These are phyloP conservation scores for Zoysia matrella DNA, from an alignment of 202 grass and related monocot genomes.

Conservation along the genomic window DNA sequence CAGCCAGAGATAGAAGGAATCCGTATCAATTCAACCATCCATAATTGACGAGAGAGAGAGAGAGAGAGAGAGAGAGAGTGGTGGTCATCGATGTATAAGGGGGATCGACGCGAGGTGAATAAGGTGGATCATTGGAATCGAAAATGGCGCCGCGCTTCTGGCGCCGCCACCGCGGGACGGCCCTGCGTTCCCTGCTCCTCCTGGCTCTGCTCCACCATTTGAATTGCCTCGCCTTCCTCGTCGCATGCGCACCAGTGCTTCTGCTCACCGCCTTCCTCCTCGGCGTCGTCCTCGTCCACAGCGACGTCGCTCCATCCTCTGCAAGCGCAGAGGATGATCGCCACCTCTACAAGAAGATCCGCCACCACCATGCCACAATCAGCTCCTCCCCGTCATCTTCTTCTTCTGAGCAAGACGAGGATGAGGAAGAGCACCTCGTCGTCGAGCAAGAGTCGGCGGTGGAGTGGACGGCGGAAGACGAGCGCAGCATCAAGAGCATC, in stretches of 20 bases:
- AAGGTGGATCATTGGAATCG: not conserved
- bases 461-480: slow-evolving; percentile 73
- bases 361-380: no score
- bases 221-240: slow-evolving; percentile 43
- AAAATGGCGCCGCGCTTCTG: not conserved
- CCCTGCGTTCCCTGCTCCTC: slow-evolving; percentile 48
- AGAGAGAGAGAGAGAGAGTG: no score
- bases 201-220: slow-evolving; percentile 53
- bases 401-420: no score
- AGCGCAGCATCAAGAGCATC: slow-evolving; percentile 67
- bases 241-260: slow-evolving; percentile 50
- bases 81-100: no score
- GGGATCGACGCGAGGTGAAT: no score
- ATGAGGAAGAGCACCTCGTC: no score
- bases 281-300: slow-evolving; percentile 64
- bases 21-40: no score
- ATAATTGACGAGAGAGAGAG: no score
- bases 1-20: no score
- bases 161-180: not conserved
- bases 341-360: slow-evolving; percentile 53
- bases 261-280: slow-evolving; percentile 78
- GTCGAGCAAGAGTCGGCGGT: slow-evolving; percentile 27
- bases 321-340: not conserved
- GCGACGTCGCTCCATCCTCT: slow-evolving; percentile 37
- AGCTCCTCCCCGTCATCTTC: no score